phyloP scores from a whole-genome alignment of 441 rosid genomes.

The Brassica balearica region DNA sequence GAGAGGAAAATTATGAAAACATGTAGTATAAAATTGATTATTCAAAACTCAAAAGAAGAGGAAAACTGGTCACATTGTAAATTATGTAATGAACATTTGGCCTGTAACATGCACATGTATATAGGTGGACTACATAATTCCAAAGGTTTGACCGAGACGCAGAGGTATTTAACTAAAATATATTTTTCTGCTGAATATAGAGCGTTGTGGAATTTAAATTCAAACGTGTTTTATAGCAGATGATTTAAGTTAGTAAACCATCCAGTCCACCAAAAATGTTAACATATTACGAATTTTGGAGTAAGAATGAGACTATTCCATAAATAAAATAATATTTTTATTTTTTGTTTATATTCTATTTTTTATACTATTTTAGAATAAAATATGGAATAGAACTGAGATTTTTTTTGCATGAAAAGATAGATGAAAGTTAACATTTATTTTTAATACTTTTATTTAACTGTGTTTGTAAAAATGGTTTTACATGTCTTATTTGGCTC shows the following conservation, averaged over 20 bases:
- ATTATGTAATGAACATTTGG: not conserved
- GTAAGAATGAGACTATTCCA: no score
- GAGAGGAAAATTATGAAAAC: conserved; percentile 11
- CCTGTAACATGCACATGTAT: not conserved
- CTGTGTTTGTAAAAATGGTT: no score
- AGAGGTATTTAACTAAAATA: not conserved
- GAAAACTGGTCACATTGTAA: conserved; percentile 1
- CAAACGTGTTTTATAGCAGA: not conserved
- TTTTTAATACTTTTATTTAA: no score
- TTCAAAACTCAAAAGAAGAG: conserved; percentile 22
- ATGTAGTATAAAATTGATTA: conserved; percentile 11
- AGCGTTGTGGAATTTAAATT: not conserved
- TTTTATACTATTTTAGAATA: no score
- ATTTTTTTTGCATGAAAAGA: no score
- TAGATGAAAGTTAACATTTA: no score
- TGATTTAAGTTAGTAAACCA: not conserved
- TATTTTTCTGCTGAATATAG: not conserved
- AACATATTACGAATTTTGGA: not conserved
- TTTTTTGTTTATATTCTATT: no score
- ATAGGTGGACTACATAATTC: conserved; percentile 7
- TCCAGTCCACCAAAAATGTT: not conserved
- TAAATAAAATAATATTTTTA: no score
- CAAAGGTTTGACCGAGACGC: not conserved
- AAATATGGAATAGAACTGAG: no score
- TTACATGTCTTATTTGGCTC: no score